These are phyloP conservation scores for Fraxinus baroniana DNA, from an alignment of 305 asterid genomes.

Conservation along the genomic window DNA sequence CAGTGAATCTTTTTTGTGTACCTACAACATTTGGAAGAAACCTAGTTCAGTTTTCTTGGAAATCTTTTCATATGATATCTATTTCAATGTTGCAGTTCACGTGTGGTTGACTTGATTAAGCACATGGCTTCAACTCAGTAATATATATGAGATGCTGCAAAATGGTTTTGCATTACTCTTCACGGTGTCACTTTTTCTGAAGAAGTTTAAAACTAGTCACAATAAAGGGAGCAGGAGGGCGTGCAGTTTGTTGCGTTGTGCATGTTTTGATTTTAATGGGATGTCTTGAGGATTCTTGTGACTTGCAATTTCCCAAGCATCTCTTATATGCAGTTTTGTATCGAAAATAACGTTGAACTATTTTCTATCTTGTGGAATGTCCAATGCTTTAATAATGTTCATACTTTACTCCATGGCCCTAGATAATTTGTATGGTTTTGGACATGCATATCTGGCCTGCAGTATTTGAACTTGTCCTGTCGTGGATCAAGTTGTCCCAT, in stretches of 20 bases:
- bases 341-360: not conserved
- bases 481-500: not conserved
- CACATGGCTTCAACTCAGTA: slow-evolving; percentile 51
- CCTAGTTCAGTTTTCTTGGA: not conserved
- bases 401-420: not conserved
- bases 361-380: not conserved
- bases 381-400: not conserved
- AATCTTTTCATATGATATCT: slow-evolving; percentile 17
- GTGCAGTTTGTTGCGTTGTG: not conserved
- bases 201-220: slow-evolving; percentile 2
- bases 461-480: not conserved
- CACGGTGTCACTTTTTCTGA: not conserved
- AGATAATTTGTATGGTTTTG: not conserved
- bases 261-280: not conserved
- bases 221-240: slow-evolving; percentile 19
- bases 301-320: not conserved
- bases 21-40: not conserved
- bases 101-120: slow-evolving; percentile 62
- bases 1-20: not conserved
- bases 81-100: slow-evolving; percentile 44
- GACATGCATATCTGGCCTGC: not conserved
- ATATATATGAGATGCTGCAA: not conserved
- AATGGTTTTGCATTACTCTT: slow-evolving; percentile 5
- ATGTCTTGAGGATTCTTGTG: not conserved
- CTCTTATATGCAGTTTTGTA: not conserved